Base-by-base conservation (phyloP, 495 filamentous ascomycete genomes). In the Parmelia sp. region DNA sequence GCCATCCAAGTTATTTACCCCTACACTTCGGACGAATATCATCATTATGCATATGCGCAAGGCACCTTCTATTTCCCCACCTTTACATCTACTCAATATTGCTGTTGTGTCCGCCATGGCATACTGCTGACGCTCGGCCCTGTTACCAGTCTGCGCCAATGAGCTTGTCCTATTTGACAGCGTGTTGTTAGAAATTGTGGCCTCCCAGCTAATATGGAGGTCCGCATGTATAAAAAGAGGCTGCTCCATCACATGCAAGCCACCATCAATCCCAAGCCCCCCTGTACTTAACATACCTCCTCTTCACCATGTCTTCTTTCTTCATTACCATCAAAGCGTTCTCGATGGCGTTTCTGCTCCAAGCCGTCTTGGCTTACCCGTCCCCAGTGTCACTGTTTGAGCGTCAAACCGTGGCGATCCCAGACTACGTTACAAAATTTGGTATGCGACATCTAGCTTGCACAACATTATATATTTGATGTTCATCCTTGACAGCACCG, bases 401-500 rank as follows among this genome's bases (percentile, higher is more conserved):
- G 33, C 55, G 69, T 31, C 69, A 69, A 57, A 55, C 59, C 19
- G 35, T 63, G 40, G 56, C 51, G 23, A 53, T 70, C n/a, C 70
- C 70, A 21, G 44, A 63, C 15, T 71, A 51, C 45, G 70, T 71
- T 35, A 49, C 27, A 17, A 61, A 53, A 42, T 71, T 70, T 60
- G 70, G 70, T 71, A 66, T 53, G 64, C 33, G 0, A 57, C n/a
- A 25, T 47, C 53, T 27, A 8, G n/a, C 45, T 15, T 58, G 5
- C 12, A 6, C 29, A 42, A 15, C 29, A 21, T 51, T 35, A 29
- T 45, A 56, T 27, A 33, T 45, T n/a, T 42, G 42, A 57, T 31
- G 17, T 29, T 67, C 27, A 49, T 44, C 12, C 33, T 36, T 12
- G 2, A 51, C 53, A 82, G 79, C 80, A 42, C 79, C 80, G 2